phyloP scores from a whole-genome alignment of 1,139 yeast species.

The Scheffersomyces lignicola region DNA sequence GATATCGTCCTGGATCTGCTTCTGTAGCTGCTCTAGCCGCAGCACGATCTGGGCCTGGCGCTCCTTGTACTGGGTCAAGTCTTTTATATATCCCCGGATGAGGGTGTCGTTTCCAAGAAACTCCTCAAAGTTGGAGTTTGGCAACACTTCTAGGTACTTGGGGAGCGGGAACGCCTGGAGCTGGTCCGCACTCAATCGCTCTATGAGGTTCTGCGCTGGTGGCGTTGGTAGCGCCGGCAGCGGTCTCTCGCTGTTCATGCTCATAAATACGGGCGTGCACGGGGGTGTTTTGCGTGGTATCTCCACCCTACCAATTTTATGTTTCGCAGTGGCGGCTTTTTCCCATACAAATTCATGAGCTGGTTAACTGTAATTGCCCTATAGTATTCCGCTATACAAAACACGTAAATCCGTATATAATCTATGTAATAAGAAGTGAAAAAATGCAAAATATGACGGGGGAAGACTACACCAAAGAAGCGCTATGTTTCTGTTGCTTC shows the following conservation, averaged over 20 bases:
- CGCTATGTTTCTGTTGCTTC: neutral
- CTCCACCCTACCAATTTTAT: constrained; percentile 4
- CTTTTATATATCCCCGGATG: constrained; percentile 33
- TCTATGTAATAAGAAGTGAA: constrained; percentile 5
- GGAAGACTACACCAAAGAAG: neutral
- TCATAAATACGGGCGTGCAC: no score
- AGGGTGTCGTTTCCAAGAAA: constrained; percentile 28
- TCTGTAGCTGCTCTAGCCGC: constrained; percentile 22
- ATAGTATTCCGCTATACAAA: no score
- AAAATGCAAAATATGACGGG: constrained; percentile 1
- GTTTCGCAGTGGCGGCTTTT: neutral
- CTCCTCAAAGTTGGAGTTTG: constrained; percentile 24
- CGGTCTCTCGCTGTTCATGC: no score
- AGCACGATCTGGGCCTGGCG: constrained; percentile 18
- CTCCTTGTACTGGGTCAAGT: constrained; percentile 22
- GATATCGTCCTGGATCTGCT: constrained; percentile 16
- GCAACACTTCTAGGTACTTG: constrained; percentile 27
- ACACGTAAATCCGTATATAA: no score
- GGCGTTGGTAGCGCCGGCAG: constrained; percentile 6
- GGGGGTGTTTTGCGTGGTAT: constrained; percentile 5
- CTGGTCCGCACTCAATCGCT: constrained; percentile 12
- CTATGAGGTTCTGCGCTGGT: constrained; percentile 6
- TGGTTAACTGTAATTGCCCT: no score
- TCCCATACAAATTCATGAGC: no score
- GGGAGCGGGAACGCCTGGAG: constrained; percentile 33